Evolutionary conservation across 106 monocot species (phyloP), one percentile per base, ranked within the genome.

Genomic region (Chionographis japonica): DNA sequence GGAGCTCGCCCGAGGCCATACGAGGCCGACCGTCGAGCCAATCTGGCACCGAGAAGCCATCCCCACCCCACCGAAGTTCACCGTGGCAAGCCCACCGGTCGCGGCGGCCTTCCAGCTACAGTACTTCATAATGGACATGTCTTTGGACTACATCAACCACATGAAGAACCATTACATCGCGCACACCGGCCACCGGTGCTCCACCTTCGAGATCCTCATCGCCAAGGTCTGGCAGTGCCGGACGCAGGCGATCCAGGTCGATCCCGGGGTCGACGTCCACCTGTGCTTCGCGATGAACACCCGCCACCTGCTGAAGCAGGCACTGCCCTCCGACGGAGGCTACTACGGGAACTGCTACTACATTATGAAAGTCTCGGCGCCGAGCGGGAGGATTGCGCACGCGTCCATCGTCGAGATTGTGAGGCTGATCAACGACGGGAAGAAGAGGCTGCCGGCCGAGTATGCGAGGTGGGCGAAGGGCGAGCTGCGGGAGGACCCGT

Each of bases 341-440:
- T 88, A 66, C 80, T 88, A 83, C 56, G 83, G 80, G 15, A 88
- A 88, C 65, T 83, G 83, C 61, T 88, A 80, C 68, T 84, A 74
- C 65, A 77, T 80, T 11, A 74, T 88, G 50, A 70, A 49, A 4
- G 77, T 83, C 3, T 52, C 66, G 5, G 63, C 83, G 3, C 3
- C 66, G 3, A 62, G 79, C 8, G 74, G 46, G 27, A 59, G 3
- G 43, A 38, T 88, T 10, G 55, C 63, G 4, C 37, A 55, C 12
- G 63, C 74, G 5, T 58, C 83, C 4, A 37, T 71, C 2, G 46
- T 65, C 10, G 83, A 88, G 39, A 53, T 84, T 1, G 83, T 88
- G 57, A 66, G 51, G 64, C 41, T 88, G 41, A 77, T 88, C 17
- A 83, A 58, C 16, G 77, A 88, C 19, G 83, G 80, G 2, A 88